Base-by-base conservation (phyloP, 805 yeast species). In the Maudiozyma turicensis region DNA sequence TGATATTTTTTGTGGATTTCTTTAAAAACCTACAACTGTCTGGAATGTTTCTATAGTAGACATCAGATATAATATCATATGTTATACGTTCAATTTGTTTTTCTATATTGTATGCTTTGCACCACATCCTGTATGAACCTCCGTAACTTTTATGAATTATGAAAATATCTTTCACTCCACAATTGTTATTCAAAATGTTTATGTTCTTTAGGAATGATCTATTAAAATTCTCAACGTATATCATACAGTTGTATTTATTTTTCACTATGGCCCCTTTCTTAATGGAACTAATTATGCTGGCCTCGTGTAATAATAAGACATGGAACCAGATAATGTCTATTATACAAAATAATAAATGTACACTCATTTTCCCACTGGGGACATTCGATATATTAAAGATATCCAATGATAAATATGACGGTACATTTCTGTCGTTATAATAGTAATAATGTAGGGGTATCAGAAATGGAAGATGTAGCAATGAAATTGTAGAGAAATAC, bases 361-460 rank as follows among this genome's bases (percentile, higher is more conserved):
- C 77, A 50, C 80, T 70, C 51, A 83, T 71, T 26, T 77, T 63
- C 4, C 64, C 58, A 0, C 80, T 74, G 43, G 77, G 76, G 2
- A 87, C 74, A 57, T 85, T 84, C 3, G 93, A 79, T 62, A 86
- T 76, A 15, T 95, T 84, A 7, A 86, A 69, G 45, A 66, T 70
- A 57, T 88, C 95, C 44, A 89, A 47, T 45, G 58, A 52, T 6
- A 43, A 38, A 10, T 46, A 40, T 49, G 20, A 13, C 6, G 26
- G 26, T 20, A 3, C 26, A 20, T 28, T 45, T 34, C 13, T 40
- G 26, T 14, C 15, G 11, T 56, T 58, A 40, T 60, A 67, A 5
- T 70, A 63, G 9, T 45, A 40, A 48, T 59, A 67, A 61, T 87
- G 87, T 0, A 86, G 68, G 0, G 93, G 90, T 2, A 85, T 56